These are phyloP conservation scores for Cubamyces sp. DNA, from an alignment of 768 basidiomycete genomes.

Conservation along the genomic window DNA sequence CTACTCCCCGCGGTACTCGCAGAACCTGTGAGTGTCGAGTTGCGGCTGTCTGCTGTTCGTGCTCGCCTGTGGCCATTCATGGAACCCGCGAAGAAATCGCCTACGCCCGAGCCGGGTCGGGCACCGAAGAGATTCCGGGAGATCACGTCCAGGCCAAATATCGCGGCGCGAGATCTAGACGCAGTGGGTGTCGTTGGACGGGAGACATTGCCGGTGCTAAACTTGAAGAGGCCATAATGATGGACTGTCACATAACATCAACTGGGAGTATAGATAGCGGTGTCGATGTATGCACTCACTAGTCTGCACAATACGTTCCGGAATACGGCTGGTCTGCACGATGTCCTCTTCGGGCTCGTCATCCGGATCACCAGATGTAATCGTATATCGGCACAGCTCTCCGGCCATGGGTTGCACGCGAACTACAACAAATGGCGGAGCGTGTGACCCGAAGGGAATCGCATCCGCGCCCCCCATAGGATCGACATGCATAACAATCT, in stretches of 20 bases:
- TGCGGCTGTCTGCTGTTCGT: constrained; percentile 69
- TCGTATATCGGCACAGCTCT: constrained; percentile 77
- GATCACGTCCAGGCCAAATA: constrained; percentile 88
- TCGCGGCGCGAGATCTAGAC: constrained; percentile 71
- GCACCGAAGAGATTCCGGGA: constrained; percentile 86
- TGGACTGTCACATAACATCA: constrained; percentile 57
- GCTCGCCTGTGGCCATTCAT: constrained; percentile 69
- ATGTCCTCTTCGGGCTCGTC: constrained; percentile 84
- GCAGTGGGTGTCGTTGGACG: constrained; percentile 86
- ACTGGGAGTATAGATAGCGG: constrained; percentile 7
- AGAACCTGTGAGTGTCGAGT: constrained; percentile 73
- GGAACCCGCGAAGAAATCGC: constrained; percentile 77
- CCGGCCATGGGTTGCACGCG: constrained; percentile 84
- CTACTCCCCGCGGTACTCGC: constrained; percentile 71
- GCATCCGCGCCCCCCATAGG: constrained; percentile 73
- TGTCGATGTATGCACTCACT: constrained; percentile 47
- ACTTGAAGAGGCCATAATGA: constrained; percentile 88
- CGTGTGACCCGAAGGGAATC: constrained; percentile 71
- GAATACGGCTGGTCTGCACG: constrained; percentile 75
- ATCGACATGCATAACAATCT: constrained; percentile 88
- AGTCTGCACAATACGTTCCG: constrained; percentile 76
- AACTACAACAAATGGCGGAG: constrained; percentile 78
- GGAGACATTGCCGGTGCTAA: constrained; percentile 75
- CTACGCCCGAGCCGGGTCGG: constrained; percentile 67
- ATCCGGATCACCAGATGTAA: constrained; percentile 71